These are phyloP conservation scores for Corchorus capsularis DNA, from an alignment of 345 rosid genomes.

Conservation along the genomic window DNA sequence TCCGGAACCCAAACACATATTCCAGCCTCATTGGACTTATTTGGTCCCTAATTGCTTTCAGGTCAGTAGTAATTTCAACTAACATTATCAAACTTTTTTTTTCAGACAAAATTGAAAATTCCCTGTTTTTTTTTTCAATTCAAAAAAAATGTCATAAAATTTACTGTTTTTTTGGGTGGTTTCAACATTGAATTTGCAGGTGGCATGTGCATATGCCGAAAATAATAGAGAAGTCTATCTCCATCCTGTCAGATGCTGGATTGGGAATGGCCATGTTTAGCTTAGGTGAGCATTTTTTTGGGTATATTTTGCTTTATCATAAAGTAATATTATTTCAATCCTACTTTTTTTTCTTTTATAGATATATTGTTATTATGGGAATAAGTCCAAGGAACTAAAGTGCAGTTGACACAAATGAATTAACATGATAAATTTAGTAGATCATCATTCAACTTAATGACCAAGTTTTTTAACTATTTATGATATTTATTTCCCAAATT, in stretches of 20 bases:
- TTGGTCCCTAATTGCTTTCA: conserved; percentile 87
- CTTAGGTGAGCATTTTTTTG: conserved; percentile 53
- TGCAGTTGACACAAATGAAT: background rate
- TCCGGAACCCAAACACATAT: conserved; percentile 93
- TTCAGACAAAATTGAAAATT: background rate
- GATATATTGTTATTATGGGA: background rate
- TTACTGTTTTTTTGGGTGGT: conserved; percentile 7
- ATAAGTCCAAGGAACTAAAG: background rate
- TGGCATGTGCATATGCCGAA: conserved; percentile 95
- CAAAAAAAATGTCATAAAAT: background rate
- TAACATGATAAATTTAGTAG: background rate
- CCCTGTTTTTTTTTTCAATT: background rate
- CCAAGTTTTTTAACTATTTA: conserved; percentile 6
- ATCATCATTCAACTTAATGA: background rate
- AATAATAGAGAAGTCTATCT: conserved; percentile 70
- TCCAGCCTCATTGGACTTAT: conserved; percentile 87
- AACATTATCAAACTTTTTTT: background rate
- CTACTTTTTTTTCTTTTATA: background rate
- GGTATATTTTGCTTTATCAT: conserved; percentile 4
- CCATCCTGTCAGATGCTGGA: conserved; percentile 97
- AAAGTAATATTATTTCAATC: background rate
- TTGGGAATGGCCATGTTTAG: conserved; percentile 99
- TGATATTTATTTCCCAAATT: background rate
- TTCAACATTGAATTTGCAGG: conserved; percentile 39
- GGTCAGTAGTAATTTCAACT: conserved; percentile 38